Evolutionary conservation across 495 filamentous ascomycete genomes (phyloP).

Genomic region (Diplogelasinospora grovesii): DNA sequence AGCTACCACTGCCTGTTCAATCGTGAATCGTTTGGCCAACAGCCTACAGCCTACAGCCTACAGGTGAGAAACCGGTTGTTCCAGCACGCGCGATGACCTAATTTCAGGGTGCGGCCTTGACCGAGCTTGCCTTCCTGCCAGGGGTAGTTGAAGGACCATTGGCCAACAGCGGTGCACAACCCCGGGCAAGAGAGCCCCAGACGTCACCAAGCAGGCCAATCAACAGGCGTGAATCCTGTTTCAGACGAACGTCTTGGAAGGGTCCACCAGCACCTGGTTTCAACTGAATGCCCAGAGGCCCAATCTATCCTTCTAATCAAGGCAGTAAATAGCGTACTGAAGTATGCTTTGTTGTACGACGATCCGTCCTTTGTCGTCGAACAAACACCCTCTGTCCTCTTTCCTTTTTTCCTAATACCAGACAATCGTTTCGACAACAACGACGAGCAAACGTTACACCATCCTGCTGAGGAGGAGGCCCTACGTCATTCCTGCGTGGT

Average conservation of each 20-base stretch:
- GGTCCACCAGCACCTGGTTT: too few relatives aligned
- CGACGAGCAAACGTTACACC: too few relatives aligned
- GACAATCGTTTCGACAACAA: too few relatives aligned
- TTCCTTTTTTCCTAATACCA: too few relatives aligned
- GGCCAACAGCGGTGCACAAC: conserved; percentile 1
- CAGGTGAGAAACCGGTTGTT: background rate
- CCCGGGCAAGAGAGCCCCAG: conserved; percentile 15
- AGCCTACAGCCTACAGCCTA: conserved; percentile 4
- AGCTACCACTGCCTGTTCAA: background rate
- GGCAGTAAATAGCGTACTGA: too few relatives aligned
- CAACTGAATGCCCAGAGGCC: too few relatives aligned
- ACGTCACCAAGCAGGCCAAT: conserved; percentile 20
- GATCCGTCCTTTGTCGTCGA: too few relatives aligned
- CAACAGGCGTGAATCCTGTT: conserved; percentile 11
- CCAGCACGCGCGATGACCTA: conserved; percentile 8
- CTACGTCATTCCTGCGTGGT: too few relatives aligned
- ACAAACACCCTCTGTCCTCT: too few relatives aligned
- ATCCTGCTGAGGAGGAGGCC: too few relatives aligned
- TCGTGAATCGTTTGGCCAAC: conserved; percentile 3
- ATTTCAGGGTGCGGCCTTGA: conserved; percentile 2
- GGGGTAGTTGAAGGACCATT: conserved; percentile 1
- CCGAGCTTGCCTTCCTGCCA: background rate
- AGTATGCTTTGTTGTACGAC: too few relatives aligned
- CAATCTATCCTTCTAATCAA: too few relatives aligned
- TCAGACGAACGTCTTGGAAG: conserved; percentile 9